Conservation (phyloP, 192 early-diverging fungal species). For the Entophlyctis luteolus region DNA sequence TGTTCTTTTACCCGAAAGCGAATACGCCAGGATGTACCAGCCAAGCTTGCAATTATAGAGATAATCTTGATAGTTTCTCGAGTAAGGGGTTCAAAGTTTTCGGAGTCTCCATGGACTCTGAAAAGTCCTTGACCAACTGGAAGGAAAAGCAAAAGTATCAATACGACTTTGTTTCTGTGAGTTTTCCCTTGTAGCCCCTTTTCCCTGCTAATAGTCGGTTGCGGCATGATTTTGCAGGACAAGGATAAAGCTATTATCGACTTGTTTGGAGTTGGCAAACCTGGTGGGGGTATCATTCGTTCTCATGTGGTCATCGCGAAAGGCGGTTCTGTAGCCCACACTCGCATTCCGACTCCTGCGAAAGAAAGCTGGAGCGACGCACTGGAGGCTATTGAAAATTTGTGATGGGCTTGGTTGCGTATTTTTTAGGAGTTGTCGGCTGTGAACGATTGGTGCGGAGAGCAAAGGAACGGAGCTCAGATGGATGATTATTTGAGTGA, state of each 20-base stretch:
- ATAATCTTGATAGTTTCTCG: conserved; percentile 21
- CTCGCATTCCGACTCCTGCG: conserved; percentile 17
- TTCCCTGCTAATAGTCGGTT: background rate
- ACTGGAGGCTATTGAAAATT: conserved; percentile 22
- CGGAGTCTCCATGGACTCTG: conserved; percentile 30
- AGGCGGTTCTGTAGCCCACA: conserved; percentile 28
- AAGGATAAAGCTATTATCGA: conserved; percentile 20
- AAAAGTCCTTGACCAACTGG: conserved; percentile 17
- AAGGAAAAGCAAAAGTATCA: conserved; percentile 33
- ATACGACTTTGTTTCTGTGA: conserved; percentile 26
- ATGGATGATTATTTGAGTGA: too few relatives aligned
- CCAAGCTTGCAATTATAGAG: conserved; percentile 38
- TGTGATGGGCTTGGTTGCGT: too few relatives aligned
- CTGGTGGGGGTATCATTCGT: conserved; percentile 12
- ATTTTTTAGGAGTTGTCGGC: too few relatives aligned
- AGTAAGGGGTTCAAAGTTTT: conserved; percentile 34
- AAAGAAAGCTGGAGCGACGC: conserved; percentile 15
- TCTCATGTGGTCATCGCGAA: conserved; percentile 35
- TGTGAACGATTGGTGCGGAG: too few relatives aligned
- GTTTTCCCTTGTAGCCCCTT: background rate
- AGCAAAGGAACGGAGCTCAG: too few relatives aligned
- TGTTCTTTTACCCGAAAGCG: conserved; percentile 41
- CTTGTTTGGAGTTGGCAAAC: conserved; percentile 20
- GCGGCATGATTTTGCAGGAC: background rate
- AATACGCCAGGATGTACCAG: conserved; percentile 37